phyloP scores from a whole-genome alignment of 2,329 filamentous ascomycete species.

The Cytospora piceae region DNA sequence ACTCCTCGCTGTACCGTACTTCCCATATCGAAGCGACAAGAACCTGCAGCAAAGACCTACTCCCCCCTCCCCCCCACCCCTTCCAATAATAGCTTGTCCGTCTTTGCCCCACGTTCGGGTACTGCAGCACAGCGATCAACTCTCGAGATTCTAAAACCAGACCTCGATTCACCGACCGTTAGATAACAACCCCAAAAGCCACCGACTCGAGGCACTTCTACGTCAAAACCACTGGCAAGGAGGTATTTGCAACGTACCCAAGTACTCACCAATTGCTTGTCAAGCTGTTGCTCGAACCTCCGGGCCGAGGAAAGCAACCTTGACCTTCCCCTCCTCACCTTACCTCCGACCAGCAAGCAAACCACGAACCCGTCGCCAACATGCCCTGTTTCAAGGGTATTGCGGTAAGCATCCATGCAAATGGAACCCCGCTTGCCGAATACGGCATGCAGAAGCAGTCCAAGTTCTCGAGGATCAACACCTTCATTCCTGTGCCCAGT shows the following conservation, averaged over 20 bases:
- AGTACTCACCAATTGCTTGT: not conserved
- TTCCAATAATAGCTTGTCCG: not conserved
- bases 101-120: not conserved
- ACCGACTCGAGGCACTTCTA: constrained; percentile 1
- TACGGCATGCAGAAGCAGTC: constrained; percentile 95
- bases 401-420: constrained; percentile 92
- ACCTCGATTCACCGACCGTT: not conserved
- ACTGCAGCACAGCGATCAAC: not conserved
- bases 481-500: constrained; percentile 94
- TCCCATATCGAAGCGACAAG: not conserved
- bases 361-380: constrained; percentile 38
- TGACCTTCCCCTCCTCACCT: not conserved
- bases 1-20: not conserved
- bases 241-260: not conserved
- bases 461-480: constrained; percentile 88
- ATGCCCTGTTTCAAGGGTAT: constrained; percentile 99
- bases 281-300: not conserved
- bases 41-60: not conserved
- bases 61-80: not conserved
- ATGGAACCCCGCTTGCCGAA: constrained; percentile 81
- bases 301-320: not conserved
- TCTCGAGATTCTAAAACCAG: not conserved
- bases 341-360: not conserved
- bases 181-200: not conserved
- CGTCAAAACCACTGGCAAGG: not conserved